Evolutionary conservation across 768 basidiomycete species (phyloP).

Genomic region (Calvatia gigantea): DNA sequence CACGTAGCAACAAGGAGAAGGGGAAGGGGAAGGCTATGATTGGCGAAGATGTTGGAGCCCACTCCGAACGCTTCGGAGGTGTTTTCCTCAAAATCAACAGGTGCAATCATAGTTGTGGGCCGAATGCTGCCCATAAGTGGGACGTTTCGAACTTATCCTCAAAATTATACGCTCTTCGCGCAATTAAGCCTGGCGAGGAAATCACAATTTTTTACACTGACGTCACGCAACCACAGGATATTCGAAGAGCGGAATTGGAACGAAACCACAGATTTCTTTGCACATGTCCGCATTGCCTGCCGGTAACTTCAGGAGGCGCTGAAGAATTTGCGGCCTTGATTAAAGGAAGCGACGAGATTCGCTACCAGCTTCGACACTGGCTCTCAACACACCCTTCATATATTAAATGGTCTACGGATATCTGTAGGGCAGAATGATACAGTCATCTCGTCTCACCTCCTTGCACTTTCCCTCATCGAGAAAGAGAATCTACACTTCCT

Average conservation of each 20-base stretch:
- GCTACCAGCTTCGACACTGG: conserved; percentile 31
- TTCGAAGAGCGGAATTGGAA: conserved; percentile 29
- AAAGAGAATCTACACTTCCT: conserved; percentile 40
- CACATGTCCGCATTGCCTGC: conserved; percentile 33
- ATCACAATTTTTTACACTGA: conserved; percentile 45
- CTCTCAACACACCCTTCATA: conserved; percentile 33
- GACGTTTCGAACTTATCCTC: conserved; percentile 33
- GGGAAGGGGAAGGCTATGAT: conserved; percentile 11
- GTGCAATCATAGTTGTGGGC: conserved; percentile 45
- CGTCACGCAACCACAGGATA: conserved; percentile 30
- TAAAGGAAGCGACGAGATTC: conserved; percentile 27
- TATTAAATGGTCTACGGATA: conserved; percentile 38
- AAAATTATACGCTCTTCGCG: conserved; percentile 37
- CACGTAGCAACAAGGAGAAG: conserved; percentile 19
- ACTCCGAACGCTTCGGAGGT: conserved; percentile 33
- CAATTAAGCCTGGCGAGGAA: conserved; percentile 36
- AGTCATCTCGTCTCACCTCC: conserved; percentile 33
- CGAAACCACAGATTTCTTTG: conserved; percentile 40
- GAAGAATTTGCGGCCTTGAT: conserved; percentile 14
- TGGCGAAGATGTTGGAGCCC: conserved; percentile 14
- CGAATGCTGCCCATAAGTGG: conserved; percentile 43
- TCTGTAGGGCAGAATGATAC: conserved; percentile 36
- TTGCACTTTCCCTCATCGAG: conserved; percentile 36
- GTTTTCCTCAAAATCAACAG: conserved; percentile 39
- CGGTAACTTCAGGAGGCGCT: neutral